phyloP scores from a whole-genome alignment of 345 rosid species.

The Eutrema heterophyllum region DNA sequence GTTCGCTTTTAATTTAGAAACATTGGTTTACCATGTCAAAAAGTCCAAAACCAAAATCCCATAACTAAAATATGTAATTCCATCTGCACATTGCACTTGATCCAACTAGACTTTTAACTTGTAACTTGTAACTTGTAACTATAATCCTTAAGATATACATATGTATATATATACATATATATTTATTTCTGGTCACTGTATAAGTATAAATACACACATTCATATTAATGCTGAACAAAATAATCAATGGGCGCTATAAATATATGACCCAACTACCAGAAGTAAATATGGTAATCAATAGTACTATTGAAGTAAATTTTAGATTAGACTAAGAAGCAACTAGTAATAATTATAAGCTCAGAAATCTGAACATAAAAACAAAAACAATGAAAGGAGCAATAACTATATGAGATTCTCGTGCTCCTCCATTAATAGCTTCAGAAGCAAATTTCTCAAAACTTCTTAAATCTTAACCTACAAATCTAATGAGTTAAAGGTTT shows the following conservation, averaged over 20 bases:
- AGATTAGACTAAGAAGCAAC: conserved; percentile 26
- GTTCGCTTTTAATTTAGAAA: not conserved
- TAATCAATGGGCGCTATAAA: conserved; percentile 27
- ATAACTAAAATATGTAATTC: not conserved
- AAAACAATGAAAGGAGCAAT: not conserved
- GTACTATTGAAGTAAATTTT: not conserved
- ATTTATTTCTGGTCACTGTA: not conserved
- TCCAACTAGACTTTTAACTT: not conserved
- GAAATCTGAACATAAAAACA: not conserved
- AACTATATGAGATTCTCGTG: conserved; percentile 17
- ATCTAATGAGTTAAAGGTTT: not conserved
- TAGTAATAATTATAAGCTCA: conserved; percentile 17
- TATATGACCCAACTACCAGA: conserved; percentile 32
- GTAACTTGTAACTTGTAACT: not conserved
- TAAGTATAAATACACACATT: conserved; percentile 19
- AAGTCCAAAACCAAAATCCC: not conserved
- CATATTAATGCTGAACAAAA: conserved; percentile 7
- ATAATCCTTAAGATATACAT: not conserved
- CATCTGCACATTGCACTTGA: not conserved
- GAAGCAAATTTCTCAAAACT: not conserved
- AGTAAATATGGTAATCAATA: conserved; percentile 27
- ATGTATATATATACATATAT: not conserved
- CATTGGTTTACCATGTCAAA: not conserved
- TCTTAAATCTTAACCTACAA: not conserved
- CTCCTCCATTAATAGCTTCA: conserved; percentile 10